Percentiles rank a stretch among this genome's conserved stretches.
phyloP scores from a whole-genome alignment of 2,329 filamentous ascomycete genomes.

The Metarhizium sp. region DNA sequence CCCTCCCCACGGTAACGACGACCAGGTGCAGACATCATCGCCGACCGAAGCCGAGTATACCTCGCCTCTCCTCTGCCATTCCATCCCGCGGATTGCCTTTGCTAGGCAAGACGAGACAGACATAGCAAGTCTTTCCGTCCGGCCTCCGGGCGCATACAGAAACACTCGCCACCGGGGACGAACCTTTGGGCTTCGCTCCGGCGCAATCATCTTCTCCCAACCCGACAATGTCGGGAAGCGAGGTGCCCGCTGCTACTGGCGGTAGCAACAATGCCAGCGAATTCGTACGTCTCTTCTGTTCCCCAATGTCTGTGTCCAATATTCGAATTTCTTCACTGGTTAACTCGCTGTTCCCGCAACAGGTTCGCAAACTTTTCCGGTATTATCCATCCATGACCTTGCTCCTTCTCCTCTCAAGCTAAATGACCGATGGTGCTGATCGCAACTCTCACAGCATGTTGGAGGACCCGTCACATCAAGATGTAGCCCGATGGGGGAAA shows the following conservation, averaged over 20 bases:
- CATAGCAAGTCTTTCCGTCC: background rate
- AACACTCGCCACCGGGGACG: background rate
- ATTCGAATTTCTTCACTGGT: background rate
- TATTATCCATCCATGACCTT: slow-evolving; percentile 31
- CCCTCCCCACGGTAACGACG: too few relatives aligned
- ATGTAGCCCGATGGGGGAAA: slow-evolving; percentile 91
- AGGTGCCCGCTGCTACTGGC: slow-evolving; percentile 23
- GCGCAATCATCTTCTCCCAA: background rate
- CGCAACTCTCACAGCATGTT: slow-evolving; percentile 52
- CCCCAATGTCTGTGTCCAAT: background rate
- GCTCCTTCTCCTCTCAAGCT: background rate
- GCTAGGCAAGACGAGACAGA: background rate
- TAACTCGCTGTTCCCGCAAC: slow-evolving; percentile 4
- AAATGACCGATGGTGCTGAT: slow-evolving; percentile 1
- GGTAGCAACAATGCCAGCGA: slow-evolving; percentile 79
- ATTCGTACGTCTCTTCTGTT: slow-evolving; percentile 58
- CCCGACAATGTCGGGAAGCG: slow-evolving; percentile 23
- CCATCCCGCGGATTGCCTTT: background rate
- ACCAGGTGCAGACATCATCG: background rate
- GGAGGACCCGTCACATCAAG: slow-evolving; percentile 85
- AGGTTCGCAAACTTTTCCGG: slow-evolving; percentile 99
- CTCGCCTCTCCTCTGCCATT: background rate
- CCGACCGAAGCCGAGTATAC: background rate
- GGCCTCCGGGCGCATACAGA: background rate
- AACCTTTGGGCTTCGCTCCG: background rate